These are phyloP conservation scores for Xylaria cubensis DNA, from an alignment of 495 filamentous ascomycete genomes.

Conservation along the genomic window DNA sequence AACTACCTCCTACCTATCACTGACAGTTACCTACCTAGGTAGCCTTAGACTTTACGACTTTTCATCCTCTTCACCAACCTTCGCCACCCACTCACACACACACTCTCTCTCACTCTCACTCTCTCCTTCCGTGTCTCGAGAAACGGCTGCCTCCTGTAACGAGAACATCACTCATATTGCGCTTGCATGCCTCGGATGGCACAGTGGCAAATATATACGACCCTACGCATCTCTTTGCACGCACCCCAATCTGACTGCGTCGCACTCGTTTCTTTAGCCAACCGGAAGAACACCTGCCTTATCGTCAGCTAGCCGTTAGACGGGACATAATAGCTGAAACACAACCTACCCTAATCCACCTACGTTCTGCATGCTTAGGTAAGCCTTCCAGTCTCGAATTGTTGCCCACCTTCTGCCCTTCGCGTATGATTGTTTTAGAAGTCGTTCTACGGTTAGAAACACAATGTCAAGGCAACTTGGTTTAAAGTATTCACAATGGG, in stretches of 20 bases:
- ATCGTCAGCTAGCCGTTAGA: not conserved
- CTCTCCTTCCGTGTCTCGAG: not conserved
- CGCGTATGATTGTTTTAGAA: not conserved
- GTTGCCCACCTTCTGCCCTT: not conserved
- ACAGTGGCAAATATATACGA: not conserved
- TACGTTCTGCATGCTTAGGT: not conserved
- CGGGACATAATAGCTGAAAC: not conserved
- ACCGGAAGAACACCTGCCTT: not conserved
- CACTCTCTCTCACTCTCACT: not conserved
- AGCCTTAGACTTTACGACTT: not conserved
- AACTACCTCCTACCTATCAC: too few relatives aligned
- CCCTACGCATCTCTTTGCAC: not conserved
- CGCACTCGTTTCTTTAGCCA: not conserved
- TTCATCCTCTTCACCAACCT: not conserved
- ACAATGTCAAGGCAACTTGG: not conserved
- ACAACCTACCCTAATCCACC: not conserved
- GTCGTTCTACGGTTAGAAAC: not conserved
- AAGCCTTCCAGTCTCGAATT: not conserved
- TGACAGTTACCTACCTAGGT: not conserved
- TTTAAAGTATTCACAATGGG: not conserved
- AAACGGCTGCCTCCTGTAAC: not conserved
- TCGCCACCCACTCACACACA: not conserved
- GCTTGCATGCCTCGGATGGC: not conserved
- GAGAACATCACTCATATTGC: not conserved
- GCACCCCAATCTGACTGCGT: not conserved